These are phyloP conservation scores for Gryganskiella cystojenkinii DNA, from an alignment of 192 early-diverging fungal genomes.

Conservation along the genomic window DNA sequence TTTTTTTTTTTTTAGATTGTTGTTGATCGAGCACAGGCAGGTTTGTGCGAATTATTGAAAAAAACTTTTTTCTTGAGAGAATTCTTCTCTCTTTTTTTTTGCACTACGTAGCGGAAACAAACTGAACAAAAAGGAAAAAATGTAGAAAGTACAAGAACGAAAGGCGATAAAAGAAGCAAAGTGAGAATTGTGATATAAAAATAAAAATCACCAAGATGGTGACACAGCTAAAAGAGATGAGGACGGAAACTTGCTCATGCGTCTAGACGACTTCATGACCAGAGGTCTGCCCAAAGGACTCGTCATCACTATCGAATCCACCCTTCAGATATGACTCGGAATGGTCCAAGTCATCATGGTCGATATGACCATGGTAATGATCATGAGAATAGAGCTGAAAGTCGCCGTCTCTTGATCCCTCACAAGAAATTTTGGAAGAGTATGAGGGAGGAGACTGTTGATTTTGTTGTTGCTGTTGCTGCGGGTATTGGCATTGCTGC, in stretches of 20 bases:
- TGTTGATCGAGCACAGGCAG: neutral
- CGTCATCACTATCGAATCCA: conserved; percentile 38
- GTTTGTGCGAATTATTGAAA: neutral
- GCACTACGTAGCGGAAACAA: neutral
- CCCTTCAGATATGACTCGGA: conserved; percentile 17
- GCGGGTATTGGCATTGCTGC: neutral
- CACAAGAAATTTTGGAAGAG: conserved; percentile 23
- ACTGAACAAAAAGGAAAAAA: neutral
- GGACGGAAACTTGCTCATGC: too few relatives aligned
- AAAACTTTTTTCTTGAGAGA: neutral
- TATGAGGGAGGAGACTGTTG: neutral
- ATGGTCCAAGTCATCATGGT: conserved; percentile 21
- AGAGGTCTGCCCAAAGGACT: conserved; percentile 18
- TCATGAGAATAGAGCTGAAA: conserved; percentile 31
- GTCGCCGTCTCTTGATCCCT: conserved; percentile 38
- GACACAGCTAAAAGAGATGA: too few relatives aligned
- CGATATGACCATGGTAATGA: conserved; percentile 8
- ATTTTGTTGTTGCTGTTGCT: neutral
- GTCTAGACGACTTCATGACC: conserved; percentile 3
- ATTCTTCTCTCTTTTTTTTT: neutral
- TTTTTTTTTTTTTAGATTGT: neutral
- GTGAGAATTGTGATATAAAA: neutral
- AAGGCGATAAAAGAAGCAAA: neutral
- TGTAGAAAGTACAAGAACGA: too few relatives aligned
- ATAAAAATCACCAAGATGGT: too few relatives aligned